Conservation (phyloP, 2,329 filamentous ascomycete genomes). For the Aphanocladium album region DNA sequence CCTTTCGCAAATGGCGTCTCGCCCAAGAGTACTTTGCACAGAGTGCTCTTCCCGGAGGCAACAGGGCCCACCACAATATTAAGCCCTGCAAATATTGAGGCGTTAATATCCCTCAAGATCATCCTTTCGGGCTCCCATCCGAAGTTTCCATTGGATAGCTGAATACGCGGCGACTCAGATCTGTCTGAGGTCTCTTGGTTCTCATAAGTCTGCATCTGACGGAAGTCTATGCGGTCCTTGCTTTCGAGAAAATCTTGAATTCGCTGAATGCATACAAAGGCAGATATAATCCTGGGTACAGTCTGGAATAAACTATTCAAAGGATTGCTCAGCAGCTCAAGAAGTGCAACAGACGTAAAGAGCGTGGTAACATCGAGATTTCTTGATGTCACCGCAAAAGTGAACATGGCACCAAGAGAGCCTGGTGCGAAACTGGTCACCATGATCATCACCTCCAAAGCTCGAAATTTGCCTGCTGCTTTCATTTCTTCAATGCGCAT, state of each 20-base stretch:
- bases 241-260: slow-evolving; percentile 12
- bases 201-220: neutral
- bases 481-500: slow-evolving; percentile 26
- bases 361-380: slow-evolving; percentile 24
- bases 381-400: slow-evolving; percentile 25
- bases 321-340: slow-evolving; percentile 1
- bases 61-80: slow-evolving; percentile 34
- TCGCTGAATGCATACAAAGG: slow-evolving; percentile 6
- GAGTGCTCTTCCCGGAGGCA: slow-evolving; percentile 36
- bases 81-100: slow-evolving; percentile 22
- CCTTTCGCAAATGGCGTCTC: slow-evolving; percentile 15
- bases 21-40: slow-evolving; percentile 30
- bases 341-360: slow-evolving; percentile 23
- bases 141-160: slow-evolving; percentile 34
- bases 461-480: slow-evolving; percentile 23
- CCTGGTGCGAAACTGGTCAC: slow-evolving; percentile 30
- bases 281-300: neutral
- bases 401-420: slow-evolving; percentile 29
- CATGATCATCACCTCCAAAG: slow-evolving; percentile 19
- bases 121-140: slow-evolving; percentile 27
- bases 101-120: slow-evolving; percentile 26
- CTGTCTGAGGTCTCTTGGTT: slow-evolving; percentile 21
- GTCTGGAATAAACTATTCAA: slow-evolving; percentile 14
- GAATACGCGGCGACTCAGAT: slow-evolving; percentile 23
- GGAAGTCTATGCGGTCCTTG: slow-evolving; percentile 14